A percentile compares a stretch with the other conserved stretches of the same genome.
Evolutionary conservation across 139 green algal species (phyloP).

Genomic region (Pseudopediastrum boryanum): DNA sequence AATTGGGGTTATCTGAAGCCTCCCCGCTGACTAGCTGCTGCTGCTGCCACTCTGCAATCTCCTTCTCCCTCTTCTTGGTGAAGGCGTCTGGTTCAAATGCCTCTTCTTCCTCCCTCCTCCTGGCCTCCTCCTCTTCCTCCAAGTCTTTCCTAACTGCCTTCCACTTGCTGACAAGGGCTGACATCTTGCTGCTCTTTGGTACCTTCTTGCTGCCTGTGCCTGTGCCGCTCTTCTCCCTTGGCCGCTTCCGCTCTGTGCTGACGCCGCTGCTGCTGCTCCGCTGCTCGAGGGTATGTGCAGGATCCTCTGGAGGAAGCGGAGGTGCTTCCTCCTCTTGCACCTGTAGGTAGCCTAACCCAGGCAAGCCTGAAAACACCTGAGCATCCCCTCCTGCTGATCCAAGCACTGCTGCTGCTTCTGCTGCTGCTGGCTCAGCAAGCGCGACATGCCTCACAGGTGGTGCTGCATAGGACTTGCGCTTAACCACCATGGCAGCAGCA

Average conservation of each 20-base stretch:
- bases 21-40: constrained; percentile 62
- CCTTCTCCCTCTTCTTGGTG: constrained; percentile 45
- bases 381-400: no score
- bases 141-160: constrained; percentile 46
- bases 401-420: no score
- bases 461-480: no score
- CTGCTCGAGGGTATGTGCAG: no score
- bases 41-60: constrained; percentile 72
- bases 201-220: neutral
- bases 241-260: neutral
- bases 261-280: neutral
- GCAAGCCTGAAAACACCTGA: no score
- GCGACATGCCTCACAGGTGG: no score
- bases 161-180: constrained; percentile 73
- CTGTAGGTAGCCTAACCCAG: no score
- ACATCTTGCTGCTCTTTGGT: constrained; percentile 48
- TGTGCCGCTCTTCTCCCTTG: neutral
- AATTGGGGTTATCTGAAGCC: constrained; percentile 70
- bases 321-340: no score
- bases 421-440: no score
- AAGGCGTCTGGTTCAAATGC: constrained; percentile 46
- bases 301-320: no score
- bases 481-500: no score
- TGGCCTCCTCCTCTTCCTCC: constrained; percentile 51
- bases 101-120: constrained; percentile 26